Base-by-base conservation (phyloP, 2,329 filamentous ascomycete species). In the Chalaropsis ovoidea region DNA sequence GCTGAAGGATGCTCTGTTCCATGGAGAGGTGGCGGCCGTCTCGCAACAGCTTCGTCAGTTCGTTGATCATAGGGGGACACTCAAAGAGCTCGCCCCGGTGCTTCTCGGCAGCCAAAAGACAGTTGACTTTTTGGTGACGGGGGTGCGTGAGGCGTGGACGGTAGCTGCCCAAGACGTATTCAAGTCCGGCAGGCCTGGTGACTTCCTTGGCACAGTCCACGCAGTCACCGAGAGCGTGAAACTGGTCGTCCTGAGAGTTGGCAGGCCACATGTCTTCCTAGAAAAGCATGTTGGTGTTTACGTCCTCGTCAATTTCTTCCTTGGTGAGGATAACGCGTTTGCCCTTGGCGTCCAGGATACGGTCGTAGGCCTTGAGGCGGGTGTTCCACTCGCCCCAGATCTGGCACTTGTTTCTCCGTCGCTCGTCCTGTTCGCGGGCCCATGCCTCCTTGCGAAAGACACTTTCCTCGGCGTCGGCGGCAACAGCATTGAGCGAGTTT, bases 301-400 rank as follows among this genome's bases (percentile, higher is more conserved):
- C 22, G 15, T 15, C 27, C 2, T 22, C 11, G 1, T 17, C 1
- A 2, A 3, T 15, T 42, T 13, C 5, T 13, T 39, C 17, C 6
- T 41, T 24, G 5, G 1, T 24, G 1, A 7, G 7, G 10, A 61
- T 22, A 15, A 42, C 58, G 22, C 47, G 17, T 7, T 2, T 19
- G 13, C 4, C 2, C 31, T 63, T 63, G 27, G 47, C 0, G 8
- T 63, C 45, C 43, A 63, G 22, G 22, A 52, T 52, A 24, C 43
- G 43, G 19, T 19, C 6, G 43, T 24, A 41, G 24, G 45, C 45
- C 8, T 17, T 42, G 19, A 35, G n/a, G 2, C 45, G 31, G 13
- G 47, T 45, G 47, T 41, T 41, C 45, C 62, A 39, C 13, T 49
- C 45, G n/a, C 54, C 10, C 62, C 45, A 54, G 5, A 63, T 52